These are phyloP conservation scores for Dioscorea zingiberensis DNA, from an alignment of 106 monocot genomes.

Conservation along the genomic window DNA sequence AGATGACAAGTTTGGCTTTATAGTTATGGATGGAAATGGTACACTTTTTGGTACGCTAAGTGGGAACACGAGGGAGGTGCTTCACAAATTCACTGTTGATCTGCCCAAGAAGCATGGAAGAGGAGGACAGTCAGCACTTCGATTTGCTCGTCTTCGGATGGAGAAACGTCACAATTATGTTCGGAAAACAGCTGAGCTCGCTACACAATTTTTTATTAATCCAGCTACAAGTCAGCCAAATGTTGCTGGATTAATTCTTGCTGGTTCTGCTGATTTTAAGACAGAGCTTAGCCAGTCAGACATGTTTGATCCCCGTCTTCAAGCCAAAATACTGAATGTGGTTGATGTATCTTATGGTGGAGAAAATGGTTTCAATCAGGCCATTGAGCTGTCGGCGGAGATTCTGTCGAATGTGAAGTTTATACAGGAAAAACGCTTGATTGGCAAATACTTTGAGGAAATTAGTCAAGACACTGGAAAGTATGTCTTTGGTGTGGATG, in stretches of 20 bases:
- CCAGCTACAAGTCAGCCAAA: slow-evolving; percentile 63
- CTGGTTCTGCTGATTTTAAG: slow-evolving; percentile 69
- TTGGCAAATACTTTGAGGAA: slow-evolving; percentile 67
- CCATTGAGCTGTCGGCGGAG: slow-evolving; percentile 54
- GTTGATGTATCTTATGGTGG: slow-evolving; percentile 70
- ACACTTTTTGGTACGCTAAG: slow-evolving; percentile 61
- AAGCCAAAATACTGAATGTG: slow-evolving; percentile 54
- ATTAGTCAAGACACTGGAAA: slow-evolving; percentile 70
- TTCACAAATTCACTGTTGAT: slow-evolving; percentile 57
- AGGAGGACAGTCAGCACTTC: slow-evolving; percentile 69
- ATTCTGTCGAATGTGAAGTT: slow-evolving; percentile 62
- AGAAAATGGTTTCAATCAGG: slow-evolving; percentile 65
- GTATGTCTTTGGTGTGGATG: slow-evolving; percentile 64
- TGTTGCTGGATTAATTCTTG: slow-evolving; percentile 55
- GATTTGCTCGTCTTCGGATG: slow-evolving; percentile 65
- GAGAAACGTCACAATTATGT: slow-evolving; percentile 68
- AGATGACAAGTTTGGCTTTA: slow-evolving; percentile 62
- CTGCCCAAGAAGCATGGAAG: slow-evolving; percentile 64
- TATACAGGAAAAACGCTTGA: slow-evolving; percentile 57
- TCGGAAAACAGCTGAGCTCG: slow-evolving; percentile 56
- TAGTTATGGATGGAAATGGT: slow-evolving; percentile 63
- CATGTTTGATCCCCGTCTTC: slow-evolving; percentile 63
- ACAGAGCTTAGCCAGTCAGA: slow-evolving; percentile 63
- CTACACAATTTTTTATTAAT: slow-evolving; percentile 57
- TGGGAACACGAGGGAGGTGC: slow-evolving; percentile 54